Evolutionary conservation across 2,329 filamentous ascomycete genomes (phyloP).

Genomic region (Sporothrix dimorphospora): DNA sequence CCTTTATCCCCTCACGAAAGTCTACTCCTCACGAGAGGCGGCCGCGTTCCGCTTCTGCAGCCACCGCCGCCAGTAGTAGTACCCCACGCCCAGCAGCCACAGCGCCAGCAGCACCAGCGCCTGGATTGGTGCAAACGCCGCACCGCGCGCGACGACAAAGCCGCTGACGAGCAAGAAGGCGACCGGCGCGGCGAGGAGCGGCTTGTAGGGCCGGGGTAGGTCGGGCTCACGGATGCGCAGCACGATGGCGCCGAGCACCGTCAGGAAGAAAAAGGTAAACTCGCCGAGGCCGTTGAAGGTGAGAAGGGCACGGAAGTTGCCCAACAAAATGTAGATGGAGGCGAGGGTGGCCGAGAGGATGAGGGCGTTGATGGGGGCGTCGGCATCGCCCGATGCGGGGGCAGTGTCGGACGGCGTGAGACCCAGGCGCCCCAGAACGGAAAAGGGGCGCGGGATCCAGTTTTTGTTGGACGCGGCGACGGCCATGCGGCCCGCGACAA

Average conservation of each 20-base stretch:
- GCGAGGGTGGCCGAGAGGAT: slow-evolving; percentile 54
- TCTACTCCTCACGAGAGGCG: neutral
- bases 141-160: slow-evolving; percentile 61
- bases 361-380: slow-evolving; percentile 59
- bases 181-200: slow-evolving; percentile 53
- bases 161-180: slow-evolving; percentile 61
- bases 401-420: slow-evolving; percentile 24
- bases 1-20: neutral
- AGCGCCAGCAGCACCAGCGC: slow-evolving; percentile 56
- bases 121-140: slow-evolving; percentile 60
- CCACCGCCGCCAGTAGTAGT: slow-evolving; percentile 36
- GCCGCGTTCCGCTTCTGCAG: neutral
- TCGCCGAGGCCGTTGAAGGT: slow-evolving; percentile 64
- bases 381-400: slow-evolving; percentile 34
- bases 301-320: slow-evolving; percentile 62
- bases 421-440: slow-evolving; percentile 50
- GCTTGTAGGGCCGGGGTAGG: slow-evolving; percentile 59
- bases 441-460: slow-evolving; percentile 55
- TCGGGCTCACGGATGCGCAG: slow-evolving; percentile 60
- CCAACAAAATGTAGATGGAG: slow-evolving; percentile 61
- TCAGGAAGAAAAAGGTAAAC: slow-evolving; percentile 67
- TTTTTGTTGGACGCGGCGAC: slow-evolving; percentile 59
- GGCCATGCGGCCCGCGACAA: slow-evolving; percentile 63
- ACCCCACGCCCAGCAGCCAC: slow-evolving; percentile 54
- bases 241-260: slow-evolving; percentile 61